phyloP scores from a whole-genome alignment of 768 basidiomycete genomes.

The Hemileccinum rubropunctum region DNA sequence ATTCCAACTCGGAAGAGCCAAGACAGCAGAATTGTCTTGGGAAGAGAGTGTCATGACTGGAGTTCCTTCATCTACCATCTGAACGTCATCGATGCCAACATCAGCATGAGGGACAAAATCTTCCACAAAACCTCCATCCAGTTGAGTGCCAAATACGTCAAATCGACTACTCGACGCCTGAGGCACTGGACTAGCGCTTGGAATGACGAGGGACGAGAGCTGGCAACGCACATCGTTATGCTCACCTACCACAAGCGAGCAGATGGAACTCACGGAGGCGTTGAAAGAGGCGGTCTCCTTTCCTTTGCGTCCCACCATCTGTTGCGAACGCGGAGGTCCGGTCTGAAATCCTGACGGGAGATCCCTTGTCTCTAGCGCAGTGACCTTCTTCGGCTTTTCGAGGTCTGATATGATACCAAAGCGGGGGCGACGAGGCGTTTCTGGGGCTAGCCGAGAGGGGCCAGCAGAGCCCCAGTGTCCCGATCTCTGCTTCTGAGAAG shows the following conservation, averaged over 20 bases:
- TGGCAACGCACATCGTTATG: background rate
- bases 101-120: constrained; percentile 15
- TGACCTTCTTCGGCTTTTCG: constrained; percentile 18
- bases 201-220: constrained; percentile 15
- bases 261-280: constrained; percentile 6
- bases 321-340: constrained; percentile 19
- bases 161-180: constrained; percentile 4
- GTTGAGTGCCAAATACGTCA: constrained; percentile 19
- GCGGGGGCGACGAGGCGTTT: constrained; percentile 40
- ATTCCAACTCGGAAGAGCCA: constrained; percentile 50
- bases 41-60: constrained; percentile 8
- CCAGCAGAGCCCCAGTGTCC: constrained; percentile 25
- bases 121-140: constrained; percentile 9
- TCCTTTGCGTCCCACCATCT: constrained; percentile 11
- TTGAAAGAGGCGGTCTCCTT: constrained; percentile 10
- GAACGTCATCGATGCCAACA: constrained; percentile 33
- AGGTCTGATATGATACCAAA: constrained; percentile 29
- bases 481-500: constrained; percentile 41
- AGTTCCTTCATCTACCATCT: constrained; percentile 30
- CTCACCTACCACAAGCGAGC: background rate
- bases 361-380: constrained; percentile 14
- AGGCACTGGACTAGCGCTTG: constrained; percentile 24
- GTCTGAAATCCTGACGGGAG: constrained; percentile 28
- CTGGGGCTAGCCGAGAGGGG: constrained; percentile 28
- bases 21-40: constrained; percentile 32